A percentile compares a stretch with the other conserved stretches of the same genome.
phyloP scores from a whole-genome alignment of 2,329 filamentous ascomycete genomes.

The Coleophoma crateriformis region DNA sequence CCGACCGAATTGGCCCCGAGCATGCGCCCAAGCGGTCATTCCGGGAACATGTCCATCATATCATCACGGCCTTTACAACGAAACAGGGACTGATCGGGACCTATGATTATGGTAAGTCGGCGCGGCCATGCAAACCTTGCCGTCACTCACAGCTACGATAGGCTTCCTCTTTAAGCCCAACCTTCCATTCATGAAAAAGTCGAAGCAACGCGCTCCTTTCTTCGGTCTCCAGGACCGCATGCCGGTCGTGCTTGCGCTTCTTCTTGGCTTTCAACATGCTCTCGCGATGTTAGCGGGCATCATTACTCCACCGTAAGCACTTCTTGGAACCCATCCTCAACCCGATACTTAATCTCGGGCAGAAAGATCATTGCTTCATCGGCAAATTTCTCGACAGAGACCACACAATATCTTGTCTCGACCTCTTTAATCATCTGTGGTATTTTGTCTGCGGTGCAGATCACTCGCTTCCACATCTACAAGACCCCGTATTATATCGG shows the following conservation, averaged over 20 bases:
- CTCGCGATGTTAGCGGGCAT: constrained; percentile 71
- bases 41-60: constrained; percentile 31
- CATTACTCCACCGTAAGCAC: constrained; percentile 61
- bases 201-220: constrained; percentile 60
- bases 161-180: constrained; percentile 69
- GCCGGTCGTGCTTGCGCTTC: constrained; percentile 66
- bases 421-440: constrained; percentile 65
- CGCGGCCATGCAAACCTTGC: constrained; percentile 44
- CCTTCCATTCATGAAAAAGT: constrained; percentile 72
- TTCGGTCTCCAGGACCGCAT: constrained; percentile 78
- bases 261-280: constrained; percentile 76
- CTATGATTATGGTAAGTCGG: constrained; percentile 69
- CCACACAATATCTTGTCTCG: constrained; percentile 63
- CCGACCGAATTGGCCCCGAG: constrained; percentile 39
- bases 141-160: not conserved
- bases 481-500: constrained; percentile 69
- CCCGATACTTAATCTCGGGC: too few relatives aligned
- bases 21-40: constrained; percentile 32
- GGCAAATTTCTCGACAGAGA: constrained; percentile 46
- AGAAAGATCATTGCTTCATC: constrained; percentile 58
- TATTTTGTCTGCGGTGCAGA: constrained; percentile 69
- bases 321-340: not conserved
- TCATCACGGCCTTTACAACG: constrained; percentile 40
- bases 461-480: constrained; percentile 69
- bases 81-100: constrained; percentile 69